Evolutionary conservation across 2,329 filamentous ascomycete genomes (phyloP), one percentile per base, ranked within the genome.

Genomic region (Penicillium griseofulvum): DNA sequence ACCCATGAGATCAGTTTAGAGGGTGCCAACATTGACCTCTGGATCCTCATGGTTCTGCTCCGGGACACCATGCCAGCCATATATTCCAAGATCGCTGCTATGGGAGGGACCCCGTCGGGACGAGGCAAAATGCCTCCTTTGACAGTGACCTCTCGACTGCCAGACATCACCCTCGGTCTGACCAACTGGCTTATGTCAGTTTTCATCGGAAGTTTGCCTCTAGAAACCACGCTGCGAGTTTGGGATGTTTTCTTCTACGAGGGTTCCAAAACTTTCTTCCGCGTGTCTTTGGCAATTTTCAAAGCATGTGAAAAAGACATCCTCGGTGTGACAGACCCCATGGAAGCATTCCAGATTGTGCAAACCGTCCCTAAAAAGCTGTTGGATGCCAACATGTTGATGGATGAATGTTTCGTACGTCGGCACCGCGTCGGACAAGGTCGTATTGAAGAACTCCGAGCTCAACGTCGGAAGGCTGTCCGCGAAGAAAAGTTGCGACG

Each of bases 121-220:
- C 73, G 68, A 49, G 66, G 68, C 54, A 76, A 73, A 56, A 71
- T 66, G 74, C 79, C 62, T 67, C 77, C 61, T 64, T 74, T 66
- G 67, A 74, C 71, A 34, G 67, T 76, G 55, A 60, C 72, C 43
- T 74, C 74, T 9, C 83, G 88, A 5, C 81, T 97, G 11, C 93
- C 93, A 0, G 92, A 93, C 12, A 93, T 97, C 62, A 94, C 90
- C 0, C 82, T 97, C 5, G 95, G 91, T 64, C 91, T 94, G 73
- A 96, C 92, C 10, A 90, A 92, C 4, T 97, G 93, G 93, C 95
- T 97, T 73, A 97, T 97, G 93, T 95, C 90, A 46, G 89, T 94
- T 65, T 97, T 94, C 72, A 94, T 97, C 58, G 91, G 92, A 50
- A 96, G 90, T 0, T 78, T 97, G 17, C 93, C 93, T 2, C 91